Evolutionary conservation across 2,329 filamentous ascomycete species (phyloP).

Genomic region (Colletotrichum sp.): DNA sequence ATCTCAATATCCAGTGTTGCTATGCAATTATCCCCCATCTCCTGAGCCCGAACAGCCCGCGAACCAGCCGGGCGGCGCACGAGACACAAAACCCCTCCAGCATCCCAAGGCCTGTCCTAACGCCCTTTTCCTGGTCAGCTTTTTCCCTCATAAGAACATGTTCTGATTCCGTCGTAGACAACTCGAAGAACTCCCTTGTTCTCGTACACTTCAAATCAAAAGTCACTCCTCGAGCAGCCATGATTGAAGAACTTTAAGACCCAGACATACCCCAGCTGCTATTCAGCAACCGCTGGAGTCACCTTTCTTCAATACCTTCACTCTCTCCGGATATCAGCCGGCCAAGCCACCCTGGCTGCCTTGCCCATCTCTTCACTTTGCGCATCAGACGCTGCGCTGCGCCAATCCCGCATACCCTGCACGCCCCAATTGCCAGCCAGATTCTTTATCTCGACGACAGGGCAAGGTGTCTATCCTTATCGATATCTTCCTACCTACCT

Average conservation of each 20-base stretch:
- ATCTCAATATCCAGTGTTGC: background rate
- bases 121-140: background rate
- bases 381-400: conserved; percentile 4
- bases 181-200: background rate
- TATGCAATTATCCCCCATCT: background rate
- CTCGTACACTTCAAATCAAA: background rate
- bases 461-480: background rate
- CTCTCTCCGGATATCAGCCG: background rate
- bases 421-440: background rate
- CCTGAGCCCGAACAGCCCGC: background rate
- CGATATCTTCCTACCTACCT: background rate
- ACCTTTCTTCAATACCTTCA: background rate
- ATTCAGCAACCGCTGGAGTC: background rate
- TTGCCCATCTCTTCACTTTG: background rate
- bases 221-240: background rate
- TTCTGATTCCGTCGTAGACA: background rate
- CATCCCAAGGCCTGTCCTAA: background rate
- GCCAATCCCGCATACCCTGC: conserved; percentile 1
- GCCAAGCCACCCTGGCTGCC: background rate
- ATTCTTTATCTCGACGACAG: conserved; percentile 18
- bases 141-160: background rate
- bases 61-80: background rate
- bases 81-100: background rate
- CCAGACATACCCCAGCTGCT: background rate
- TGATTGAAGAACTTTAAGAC: background rate